Percentiles rank a stretch among this genome's conserved stretches.
Conservation (phyloP, 2,329 filamentous ascomycete genomes). For the Exophiala mesophila region DNA sequence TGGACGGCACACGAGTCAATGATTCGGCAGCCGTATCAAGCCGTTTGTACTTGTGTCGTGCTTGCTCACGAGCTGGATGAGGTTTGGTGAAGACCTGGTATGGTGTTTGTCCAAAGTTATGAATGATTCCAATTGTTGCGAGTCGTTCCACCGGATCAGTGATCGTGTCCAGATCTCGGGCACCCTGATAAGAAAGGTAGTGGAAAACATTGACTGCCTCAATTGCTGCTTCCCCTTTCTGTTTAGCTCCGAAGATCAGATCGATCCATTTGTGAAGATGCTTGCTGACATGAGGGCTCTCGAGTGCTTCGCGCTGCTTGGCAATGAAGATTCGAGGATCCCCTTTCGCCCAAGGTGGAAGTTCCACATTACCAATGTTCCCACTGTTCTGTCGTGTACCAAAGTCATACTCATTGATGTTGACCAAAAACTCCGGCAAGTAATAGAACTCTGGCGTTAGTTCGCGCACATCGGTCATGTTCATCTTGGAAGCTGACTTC, state of each 20-base stretch:
- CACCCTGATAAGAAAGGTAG: slow-evolving; percentile 88
- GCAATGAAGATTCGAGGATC: slow-evolving; percentile 93
- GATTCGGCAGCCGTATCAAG: slow-evolving; percentile 74
- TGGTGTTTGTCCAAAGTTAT: slow-evolving; percentile 97
- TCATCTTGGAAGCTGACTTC: slow-evolving; percentile 81
- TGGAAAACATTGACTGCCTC: slow-evolving; percentile 95
- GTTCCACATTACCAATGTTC: slow-evolving; percentile 75
- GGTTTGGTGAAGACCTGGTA: slow-evolving; percentile 84
- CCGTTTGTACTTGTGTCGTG: slow-evolving; percentile 59
- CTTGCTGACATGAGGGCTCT: slow-evolving; percentile 86
- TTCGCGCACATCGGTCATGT: slow-evolving; percentile 91
- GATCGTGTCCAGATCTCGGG: slow-evolving; percentile 87
- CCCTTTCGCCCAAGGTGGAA: slow-evolving; percentile 96
- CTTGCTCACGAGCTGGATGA: slow-evolving; percentile 71
- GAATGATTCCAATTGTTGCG: slow-evolving; percentile 90
- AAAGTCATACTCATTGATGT: slow-evolving; percentile 92
- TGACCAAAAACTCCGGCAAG: slow-evolving; percentile 88
- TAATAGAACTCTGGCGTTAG: slow-evolving; percentile 97
- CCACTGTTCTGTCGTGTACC: slow-evolving; percentile 77
- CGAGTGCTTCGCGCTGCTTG: slow-evolving; percentile 91
- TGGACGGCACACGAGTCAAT: slow-evolving; percentile 71
- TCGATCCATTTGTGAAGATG: slow-evolving; percentile 95
- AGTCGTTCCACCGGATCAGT: slow-evolving; percentile 79
- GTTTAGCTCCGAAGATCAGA: slow-evolving; percentile 88
- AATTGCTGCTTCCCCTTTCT: slow-evolving; percentile 84